phyloP scores from a whole-genome alignment of 2,329 filamentous ascomycete species.

The Alternaria arborescens region DNA sequence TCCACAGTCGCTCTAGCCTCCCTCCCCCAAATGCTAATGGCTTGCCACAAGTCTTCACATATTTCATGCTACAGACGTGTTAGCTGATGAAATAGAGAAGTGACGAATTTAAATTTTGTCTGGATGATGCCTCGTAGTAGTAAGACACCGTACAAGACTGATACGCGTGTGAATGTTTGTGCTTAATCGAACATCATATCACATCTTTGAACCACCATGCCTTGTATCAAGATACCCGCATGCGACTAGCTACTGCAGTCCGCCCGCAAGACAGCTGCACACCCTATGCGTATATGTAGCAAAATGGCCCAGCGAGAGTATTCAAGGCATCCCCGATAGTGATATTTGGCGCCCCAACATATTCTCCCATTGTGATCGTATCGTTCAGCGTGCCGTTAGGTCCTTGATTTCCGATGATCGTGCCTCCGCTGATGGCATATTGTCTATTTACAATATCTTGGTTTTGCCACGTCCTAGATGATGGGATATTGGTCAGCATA shows the following conservation, averaged over 20 bases:
- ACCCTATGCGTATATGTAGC: conserved; percentile 46
- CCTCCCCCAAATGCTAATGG: not conserved
- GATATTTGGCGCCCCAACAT: conserved; percentile 36
- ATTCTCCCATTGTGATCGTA: conserved; percentile 49
- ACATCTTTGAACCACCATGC: not conserved
- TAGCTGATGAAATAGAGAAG: too few relatives aligned
- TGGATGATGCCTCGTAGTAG: too few relatives aligned
- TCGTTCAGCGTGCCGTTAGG: conserved; percentile 56
- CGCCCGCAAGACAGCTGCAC: not conserved
- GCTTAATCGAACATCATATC: not conserved
- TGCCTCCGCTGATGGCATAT: conserved; percentile 51
- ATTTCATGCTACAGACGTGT: too few relatives aligned
- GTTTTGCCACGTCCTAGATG: conserved; percentile 57
- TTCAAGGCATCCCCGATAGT: conserved; percentile 53
- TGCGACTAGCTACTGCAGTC: not conserved
- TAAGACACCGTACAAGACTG: not conserved
- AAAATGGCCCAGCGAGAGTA: conserved; percentile 56
- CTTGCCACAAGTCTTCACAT: too few relatives aligned
- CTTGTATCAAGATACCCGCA: not conserved
- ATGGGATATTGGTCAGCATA: not conserved
- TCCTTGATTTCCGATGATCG: conserved; percentile 28
- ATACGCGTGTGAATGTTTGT: not conserved
- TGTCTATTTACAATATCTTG: conserved; percentile 49
- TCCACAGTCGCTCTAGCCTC: not conserved
- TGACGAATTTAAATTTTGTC: too few relatives aligned